A percentile compares a stretch with the other conserved stretches of the same genome.
Conservation (phyloP, 1,284 basidiomycete genomes). For the Fomitopsis palustris region DNA sequence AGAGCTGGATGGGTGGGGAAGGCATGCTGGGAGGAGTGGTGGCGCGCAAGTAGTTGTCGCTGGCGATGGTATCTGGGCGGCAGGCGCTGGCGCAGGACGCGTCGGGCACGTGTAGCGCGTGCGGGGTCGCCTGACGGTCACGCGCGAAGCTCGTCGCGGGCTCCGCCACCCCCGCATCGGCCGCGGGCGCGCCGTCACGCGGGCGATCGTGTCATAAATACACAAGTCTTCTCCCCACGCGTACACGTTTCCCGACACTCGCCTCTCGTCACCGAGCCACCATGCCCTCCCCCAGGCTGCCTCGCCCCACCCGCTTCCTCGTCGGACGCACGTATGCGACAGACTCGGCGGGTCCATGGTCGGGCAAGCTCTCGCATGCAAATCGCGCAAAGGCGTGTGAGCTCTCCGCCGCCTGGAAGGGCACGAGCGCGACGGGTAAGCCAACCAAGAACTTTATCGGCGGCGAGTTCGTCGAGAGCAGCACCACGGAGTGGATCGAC, state of each 20-base stretch:
- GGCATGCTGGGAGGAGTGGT: conserved; percentile 58
- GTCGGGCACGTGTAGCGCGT: conserved; percentile 8
- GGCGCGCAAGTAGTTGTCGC: neutral
- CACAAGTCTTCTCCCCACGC: neutral
- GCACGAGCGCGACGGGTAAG: conserved; percentile 78
- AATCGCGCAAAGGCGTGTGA: conserved; percentile 61
- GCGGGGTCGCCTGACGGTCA: neutral
- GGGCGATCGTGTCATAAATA: neutral
- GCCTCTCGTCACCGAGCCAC: neutral
- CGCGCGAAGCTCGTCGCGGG: neutral
- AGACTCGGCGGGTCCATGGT: conserved; percentile 12
- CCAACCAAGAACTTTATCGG: conserved; percentile 89
- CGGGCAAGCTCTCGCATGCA: conserved; percentile 43
- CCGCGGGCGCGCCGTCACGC: neutral
- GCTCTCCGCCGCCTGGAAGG: conserved; percentile 76
- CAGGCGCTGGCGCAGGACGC: neutral
- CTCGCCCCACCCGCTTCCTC: conserved; percentile 12
- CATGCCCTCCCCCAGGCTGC: conserved; percentile 19
- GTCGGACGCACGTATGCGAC: conserved; percentile 16
- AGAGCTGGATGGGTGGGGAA: conserved; percentile 74
- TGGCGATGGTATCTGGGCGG: neutral
- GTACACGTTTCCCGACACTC: neutral
- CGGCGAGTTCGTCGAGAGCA: conserved; percentile 85
- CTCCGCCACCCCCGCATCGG: conserved; percentile 1
- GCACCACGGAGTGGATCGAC: conserved; percentile 76